Base-by-base conservation (phyloP, 108 stramenopile species). In the Fistulifera pelliculosa region DNA sequence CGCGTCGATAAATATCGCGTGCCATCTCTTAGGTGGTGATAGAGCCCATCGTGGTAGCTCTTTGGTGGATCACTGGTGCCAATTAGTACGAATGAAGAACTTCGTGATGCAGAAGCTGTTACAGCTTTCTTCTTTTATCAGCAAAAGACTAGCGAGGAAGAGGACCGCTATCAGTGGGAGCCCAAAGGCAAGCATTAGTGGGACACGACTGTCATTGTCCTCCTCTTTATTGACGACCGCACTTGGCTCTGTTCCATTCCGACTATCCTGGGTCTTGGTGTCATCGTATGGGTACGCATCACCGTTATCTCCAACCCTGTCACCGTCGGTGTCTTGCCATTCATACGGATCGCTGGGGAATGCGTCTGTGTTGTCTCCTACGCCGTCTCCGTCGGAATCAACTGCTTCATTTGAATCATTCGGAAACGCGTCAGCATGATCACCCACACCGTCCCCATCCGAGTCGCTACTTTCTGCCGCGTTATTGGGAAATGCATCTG, bases 31-130 rank as follows among this genome's bases (percentile, higher is more conserved):
- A 68, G 61, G 63, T 71, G 68, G 48, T 79, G 77, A 49, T 75
- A 65, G 47, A 62, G 44, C 25, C 77, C 73, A 44, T 72, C 58
- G 54, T 79, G 73, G 52, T 70, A 78, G 28, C 65, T 55, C 5
- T 62, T 49, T 17, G 77, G 77, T 13, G 70, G 67, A 49, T 77
- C 76, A n/a, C 70, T 70, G 19, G 75, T 76, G 27, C 75, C 75
- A 23, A 50, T 27, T 5, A 51, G 7, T 3, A 51, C 50, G 12
- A 51, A 51, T 51, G 24, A 51, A 4, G 5, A 23, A 3, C 5
- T 23, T 7, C 24, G 21, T 23, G 4, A 6, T 51, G 7, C 50
- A 10, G 22, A 3, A 8, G n/a, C 24, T 3, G 50, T 27, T 51
- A 6, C 22, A 6, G 2, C 6, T 19, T 51, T n/a, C 5, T 51